These are phyloP conservation scores for Corchorus capsularis DNA, from an alignment of 345 rosid species.

Conservation along the genomic window DNA sequence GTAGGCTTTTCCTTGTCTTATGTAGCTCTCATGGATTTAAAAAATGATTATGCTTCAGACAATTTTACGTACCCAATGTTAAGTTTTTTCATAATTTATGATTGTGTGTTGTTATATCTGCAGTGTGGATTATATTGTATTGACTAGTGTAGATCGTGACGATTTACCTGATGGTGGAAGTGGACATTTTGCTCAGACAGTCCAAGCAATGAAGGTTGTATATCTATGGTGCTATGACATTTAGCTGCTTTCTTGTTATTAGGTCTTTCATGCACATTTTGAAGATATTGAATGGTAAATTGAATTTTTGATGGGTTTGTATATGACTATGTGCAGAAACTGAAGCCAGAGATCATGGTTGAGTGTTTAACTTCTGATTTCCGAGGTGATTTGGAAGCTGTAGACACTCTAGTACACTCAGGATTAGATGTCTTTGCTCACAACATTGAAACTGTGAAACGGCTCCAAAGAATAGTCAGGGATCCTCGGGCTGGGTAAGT, in stretches of 20 bases:
- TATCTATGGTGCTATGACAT: background rate
- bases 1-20: conserved; percentile 38
- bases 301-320: conserved; percentile 14
- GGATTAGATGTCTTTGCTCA: conserved; percentile 98
- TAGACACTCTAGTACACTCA: conserved; percentile 70
- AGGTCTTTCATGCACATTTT: background rate
- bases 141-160: conserved; percentile 98
- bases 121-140: conserved; percentile 96
- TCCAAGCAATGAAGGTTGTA: conserved; percentile 82
- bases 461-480: conserved; percentile 92
- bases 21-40: background rate
- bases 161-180: conserved; percentile 99
- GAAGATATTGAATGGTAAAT: conserved; percentile 4
- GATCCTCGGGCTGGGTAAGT: conserved; percentile 98
- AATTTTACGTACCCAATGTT: background rate
- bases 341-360: conserved; percentile 90
- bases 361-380: conserved; percentile 98
- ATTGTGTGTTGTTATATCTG: conserved; percentile 13
- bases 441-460: conserved; percentile 90
- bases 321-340: conserved; percentile 50
- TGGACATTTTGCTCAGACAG: conserved; percentile 96
- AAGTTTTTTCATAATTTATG: background rate
- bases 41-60: background rate
- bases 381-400: conserved; percentile 85
- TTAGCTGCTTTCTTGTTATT: conserved; percentile 10